Evolutionary conservation across 495 filamentous ascomycete species (phyloP).

Genomic region (Elasticomyces elasticus): DNA sequence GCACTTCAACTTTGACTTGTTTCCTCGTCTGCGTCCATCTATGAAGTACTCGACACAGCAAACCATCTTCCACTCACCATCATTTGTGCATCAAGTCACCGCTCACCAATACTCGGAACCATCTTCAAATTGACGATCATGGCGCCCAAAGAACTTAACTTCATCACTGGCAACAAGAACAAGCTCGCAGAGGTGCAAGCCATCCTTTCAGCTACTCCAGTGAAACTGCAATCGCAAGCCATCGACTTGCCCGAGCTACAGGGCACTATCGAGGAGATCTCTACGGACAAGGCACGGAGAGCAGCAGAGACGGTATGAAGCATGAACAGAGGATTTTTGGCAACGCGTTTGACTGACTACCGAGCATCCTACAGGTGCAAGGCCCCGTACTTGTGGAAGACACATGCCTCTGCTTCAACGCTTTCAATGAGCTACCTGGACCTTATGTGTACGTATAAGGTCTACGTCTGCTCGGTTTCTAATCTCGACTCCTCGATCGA

Average conservation of each 20-base stretch:
- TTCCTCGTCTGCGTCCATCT: too few relatives aligned
- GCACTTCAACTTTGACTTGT: too few relatives aligned
- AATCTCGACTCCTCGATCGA: slow-evolving; percentile 9
- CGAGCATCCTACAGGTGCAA: slow-evolving; percentile 43
- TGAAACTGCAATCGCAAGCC: slow-evolving; percentile 60
- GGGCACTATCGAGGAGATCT: slow-evolving; percentile 84
- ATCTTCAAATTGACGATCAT: not conserved
- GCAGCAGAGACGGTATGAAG: slow-evolving; percentile 56
- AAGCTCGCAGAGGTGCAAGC: slow-evolving; percentile 81
- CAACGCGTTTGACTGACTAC: not conserved
- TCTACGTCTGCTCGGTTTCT: slow-evolving; percentile 22
- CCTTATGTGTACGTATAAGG: slow-evolving; percentile 99
- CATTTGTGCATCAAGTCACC: too few relatives aligned
- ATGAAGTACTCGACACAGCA: too few relatives aligned
- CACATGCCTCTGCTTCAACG: slow-evolving; percentile 86
- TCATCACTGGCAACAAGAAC: slow-evolving; percentile 93
- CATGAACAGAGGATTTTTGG: not conserved
- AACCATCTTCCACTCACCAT: too few relatives aligned
- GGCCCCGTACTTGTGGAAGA: slow-evolving; percentile 94
- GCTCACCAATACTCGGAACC: too few relatives aligned
- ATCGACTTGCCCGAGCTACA: slow-evolving; percentile 84
- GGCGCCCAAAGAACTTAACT: slow-evolving; percentile 52
- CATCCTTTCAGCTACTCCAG: slow-evolving; percentile 59
- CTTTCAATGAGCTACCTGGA: slow-evolving; percentile 79
- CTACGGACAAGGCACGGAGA: slow-evolving; percentile 70